A percentile compares a stretch with the other conserved stretches of the same genome.
Evolutionary conservation across 345 rosid genomes (phyloP).

Genomic region (Populus nigra): DNA sequence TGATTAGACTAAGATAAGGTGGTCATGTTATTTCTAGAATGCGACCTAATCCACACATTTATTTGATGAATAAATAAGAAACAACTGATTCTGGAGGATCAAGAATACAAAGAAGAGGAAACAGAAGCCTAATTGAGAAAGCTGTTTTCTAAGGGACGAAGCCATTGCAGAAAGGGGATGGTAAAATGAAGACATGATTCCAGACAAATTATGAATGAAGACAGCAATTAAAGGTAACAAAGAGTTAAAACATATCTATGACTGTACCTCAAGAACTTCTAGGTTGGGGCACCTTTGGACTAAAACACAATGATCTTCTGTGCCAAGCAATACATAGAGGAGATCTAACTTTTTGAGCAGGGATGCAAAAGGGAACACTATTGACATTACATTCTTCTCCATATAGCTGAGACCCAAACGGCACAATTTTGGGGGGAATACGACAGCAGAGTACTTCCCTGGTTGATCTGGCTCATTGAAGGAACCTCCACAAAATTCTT

Average conservation of each 20-base stretch:
- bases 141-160: background rate
- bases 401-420: conserved; percentile 73
- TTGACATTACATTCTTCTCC: conserved; percentile 69
- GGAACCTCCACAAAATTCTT: conserved; percentile 91
- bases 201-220: background rate
- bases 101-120: background rate
- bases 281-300: conserved; percentile 79
- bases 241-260: conserved; percentile 1
- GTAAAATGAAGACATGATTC: background rate
- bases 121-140: background rate
- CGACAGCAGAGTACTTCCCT: conserved; percentile 44
- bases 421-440: conserved; percentile 60
- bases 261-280: conserved; percentile 87
- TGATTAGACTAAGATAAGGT: background rate
- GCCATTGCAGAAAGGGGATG: background rate
- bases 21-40: background rate
- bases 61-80: background rate
- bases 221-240: background rate
- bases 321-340: conserved; percentile 72
- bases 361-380: conserved; percentile 73
- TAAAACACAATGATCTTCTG: conserved; percentile 77
- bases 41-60: background rate
- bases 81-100: background rate
- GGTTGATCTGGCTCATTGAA: conserved; percentile 44
- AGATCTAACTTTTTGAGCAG: conserved; percentile 77